phyloP scores from a whole-genome alignment of 352 stramenopile species.

The Pythium myriotylum region DNA sequence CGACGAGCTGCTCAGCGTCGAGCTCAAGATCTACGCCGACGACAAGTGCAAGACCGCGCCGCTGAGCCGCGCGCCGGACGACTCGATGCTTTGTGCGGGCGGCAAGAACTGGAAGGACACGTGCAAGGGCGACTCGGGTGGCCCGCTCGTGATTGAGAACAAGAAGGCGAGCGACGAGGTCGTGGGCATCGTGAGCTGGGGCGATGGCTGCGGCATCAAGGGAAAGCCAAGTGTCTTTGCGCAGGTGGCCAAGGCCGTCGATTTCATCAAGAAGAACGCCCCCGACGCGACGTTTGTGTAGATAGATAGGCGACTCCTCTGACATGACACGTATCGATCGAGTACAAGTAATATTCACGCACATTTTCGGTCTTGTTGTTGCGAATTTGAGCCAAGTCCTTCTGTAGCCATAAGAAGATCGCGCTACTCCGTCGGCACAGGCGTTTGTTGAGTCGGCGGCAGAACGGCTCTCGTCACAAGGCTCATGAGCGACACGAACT shows the following conservation, averaged over 20 bases:
- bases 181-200: conserved; percentile 45
- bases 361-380: no score
- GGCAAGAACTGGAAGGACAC: conserved; percentile 14
- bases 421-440: no score
- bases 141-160: conserved; percentile 9
- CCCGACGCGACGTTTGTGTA: not conserved
- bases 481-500: conserved; percentile 22
- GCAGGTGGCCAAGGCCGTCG: not conserved
- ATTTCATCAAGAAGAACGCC: conserved; percentile 25
- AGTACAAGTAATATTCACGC: no score
- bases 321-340: no score
- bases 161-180: conserved; percentile 23
- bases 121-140: conserved; percentile 28
- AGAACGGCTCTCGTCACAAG: conserved; percentile 4
- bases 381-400: no score
- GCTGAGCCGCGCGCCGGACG: not conserved
- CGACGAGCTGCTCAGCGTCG: conserved; percentile 2
- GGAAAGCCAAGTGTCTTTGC: conserved; percentile 36
- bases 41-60: conserved; percentile 4
- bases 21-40: conserved; percentile 3
- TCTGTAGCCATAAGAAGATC: no score
- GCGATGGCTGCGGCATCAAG: conserved; percentile 28
- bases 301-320: no score
- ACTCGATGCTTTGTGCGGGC: conserved; percentile 12
- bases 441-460: no score